Conservation (phyloP, 2,329 filamentous ascomycete genomes). For the Ambrosiella cleistominuta region DNA sequence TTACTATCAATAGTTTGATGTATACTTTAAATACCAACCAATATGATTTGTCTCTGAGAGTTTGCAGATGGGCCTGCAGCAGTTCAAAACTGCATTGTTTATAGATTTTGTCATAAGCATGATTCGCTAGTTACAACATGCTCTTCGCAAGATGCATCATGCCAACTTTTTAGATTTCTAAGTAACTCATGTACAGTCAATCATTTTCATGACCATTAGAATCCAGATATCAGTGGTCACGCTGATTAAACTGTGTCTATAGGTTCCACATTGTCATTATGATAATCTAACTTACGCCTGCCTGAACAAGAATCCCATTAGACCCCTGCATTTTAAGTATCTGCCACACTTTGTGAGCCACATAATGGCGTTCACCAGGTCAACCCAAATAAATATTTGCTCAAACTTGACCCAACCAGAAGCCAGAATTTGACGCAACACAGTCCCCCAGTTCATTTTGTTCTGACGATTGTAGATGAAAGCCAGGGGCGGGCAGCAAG, state of each 20-base stretch:
- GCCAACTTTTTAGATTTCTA: too few species aligned
- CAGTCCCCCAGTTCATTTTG: background rate
- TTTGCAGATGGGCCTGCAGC: too few species aligned
- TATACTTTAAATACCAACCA: too few species aligned
- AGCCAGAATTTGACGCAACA: background rate
- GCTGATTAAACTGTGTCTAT: background rate
- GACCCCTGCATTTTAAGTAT: background rate
- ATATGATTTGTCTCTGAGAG: too few species aligned
- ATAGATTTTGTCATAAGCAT: too few species aligned
- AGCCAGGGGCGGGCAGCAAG: background rate
- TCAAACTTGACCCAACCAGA: slow-evolving; percentile 1
- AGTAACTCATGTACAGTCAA: too few species aligned
- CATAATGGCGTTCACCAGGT: slow-evolving; percentile 10
- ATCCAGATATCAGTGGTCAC: too few species aligned
- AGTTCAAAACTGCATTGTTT: too few species aligned
- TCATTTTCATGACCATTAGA: too few species aligned
- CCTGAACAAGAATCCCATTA: background rate
- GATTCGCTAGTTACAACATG: too few species aligned
- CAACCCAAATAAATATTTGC: slow-evolving; percentile 8
- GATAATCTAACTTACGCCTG: background rate
- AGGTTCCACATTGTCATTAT: background rate
- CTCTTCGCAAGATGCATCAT: too few species aligned
- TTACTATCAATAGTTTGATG: too few species aligned
- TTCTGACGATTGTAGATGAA: background rate
- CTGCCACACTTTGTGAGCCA: background rate